Percentiles rank a stretch among this genome's conserved stretches.
Conservation (phyloP, 371 early-diverging fungal genomes). For the Circinella umbellata region DNA sequence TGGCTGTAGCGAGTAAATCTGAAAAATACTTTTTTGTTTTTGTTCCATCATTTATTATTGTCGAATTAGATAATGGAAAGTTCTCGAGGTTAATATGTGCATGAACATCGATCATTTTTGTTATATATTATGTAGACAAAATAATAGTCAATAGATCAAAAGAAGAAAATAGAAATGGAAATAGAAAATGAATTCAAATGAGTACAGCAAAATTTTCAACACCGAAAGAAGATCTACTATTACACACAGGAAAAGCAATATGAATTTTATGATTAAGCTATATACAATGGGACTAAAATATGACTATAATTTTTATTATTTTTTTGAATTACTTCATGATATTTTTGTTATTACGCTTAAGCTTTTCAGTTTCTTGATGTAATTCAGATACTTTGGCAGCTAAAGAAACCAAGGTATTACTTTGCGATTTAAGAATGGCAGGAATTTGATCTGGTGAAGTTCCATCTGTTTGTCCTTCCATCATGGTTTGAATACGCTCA, state of each 20-base stretch:
- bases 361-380: conserved; percentile 54
- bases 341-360: conserved; percentile 20
- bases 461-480: neutral
- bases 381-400: conserved; percentile 53
- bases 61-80: conserved; percentile 31
- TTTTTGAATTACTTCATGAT: neutral
- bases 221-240: too few species aligned
- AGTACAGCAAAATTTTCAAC: too few species aligned
- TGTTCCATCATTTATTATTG: neutral
- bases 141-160: too few species aligned
- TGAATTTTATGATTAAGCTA: too few species aligned
- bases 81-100: conserved; percentile 49
- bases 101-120: conserved; percentile 40
- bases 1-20: conserved; percentile 20
- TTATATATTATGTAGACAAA: too few species aligned
- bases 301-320: neutral
- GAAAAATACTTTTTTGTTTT: neutral
- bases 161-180: too few species aligned
- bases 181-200: too few species aligned
- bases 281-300: too few species aligned
- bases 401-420: conserved; percentile 56
- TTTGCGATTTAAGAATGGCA: conserved; percentile 50
- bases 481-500: conserved; percentile 6
- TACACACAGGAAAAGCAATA: too few species aligned
- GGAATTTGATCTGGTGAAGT: conserved; percentile 21